Evolutionary conservation across 768 basidiomycete species (phyloP).

Genomic region (Russula vinacea): DNA sequence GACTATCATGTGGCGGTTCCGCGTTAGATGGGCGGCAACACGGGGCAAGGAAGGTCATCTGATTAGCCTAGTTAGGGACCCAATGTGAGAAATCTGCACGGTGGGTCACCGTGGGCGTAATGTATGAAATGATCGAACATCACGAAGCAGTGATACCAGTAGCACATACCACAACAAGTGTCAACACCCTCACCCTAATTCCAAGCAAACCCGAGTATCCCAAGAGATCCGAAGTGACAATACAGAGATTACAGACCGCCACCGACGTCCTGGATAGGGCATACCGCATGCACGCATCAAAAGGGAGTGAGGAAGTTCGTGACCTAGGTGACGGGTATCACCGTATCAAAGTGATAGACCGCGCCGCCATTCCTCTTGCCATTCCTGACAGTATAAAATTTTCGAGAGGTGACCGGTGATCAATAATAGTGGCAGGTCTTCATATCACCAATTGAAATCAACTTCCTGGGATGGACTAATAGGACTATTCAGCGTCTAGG

Average conservation of each 20-base stretch:
- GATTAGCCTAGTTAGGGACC: background rate
- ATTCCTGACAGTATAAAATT: background rate
- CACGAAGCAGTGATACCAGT: background rate
- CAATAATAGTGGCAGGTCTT: too few relatives aligned
- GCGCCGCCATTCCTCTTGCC: background rate
- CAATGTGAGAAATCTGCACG: background rate
- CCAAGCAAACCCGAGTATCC: background rate
- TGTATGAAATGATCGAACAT: background rate
- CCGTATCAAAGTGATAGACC: background rate
- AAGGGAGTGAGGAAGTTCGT: background rate
- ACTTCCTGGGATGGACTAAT: background rate
- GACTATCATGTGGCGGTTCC: background rate
- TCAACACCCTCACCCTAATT: background rate
- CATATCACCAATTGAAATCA: background rate
- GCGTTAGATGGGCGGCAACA: background rate
- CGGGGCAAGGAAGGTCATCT: background rate
- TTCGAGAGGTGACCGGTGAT: background rate
- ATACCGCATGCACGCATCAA: background rate
- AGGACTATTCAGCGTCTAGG: too few relatives aligned
- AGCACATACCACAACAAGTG: background rate
- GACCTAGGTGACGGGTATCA: too few relatives aligned
- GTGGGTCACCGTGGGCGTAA: background rate
- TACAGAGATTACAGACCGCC: too few relatives aligned
- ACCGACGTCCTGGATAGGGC: background rate
- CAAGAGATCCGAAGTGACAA: background rate